Evolutionary conservation across 257 asterid species (phyloP).

Genomic region (Craterostigma plantagineum): DNA sequence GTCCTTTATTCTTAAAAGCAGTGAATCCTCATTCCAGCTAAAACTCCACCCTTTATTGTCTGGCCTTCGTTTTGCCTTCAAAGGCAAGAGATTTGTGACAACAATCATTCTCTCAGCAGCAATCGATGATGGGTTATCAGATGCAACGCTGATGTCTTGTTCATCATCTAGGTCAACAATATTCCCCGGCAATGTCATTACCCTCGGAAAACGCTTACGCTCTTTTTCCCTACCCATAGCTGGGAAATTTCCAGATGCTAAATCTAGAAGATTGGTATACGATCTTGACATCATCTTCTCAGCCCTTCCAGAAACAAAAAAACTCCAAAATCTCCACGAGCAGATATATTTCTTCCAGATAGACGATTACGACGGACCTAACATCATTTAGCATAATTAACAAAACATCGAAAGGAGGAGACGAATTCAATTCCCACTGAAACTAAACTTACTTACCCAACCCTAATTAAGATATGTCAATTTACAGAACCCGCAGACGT

Average conservation of each 20-base stretch:
- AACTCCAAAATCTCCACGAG: too few relatives aligned
- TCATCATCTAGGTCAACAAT: conserved; percentile 73
- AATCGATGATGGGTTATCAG: conserved; percentile 57
- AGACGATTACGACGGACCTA: too few relatives aligned
- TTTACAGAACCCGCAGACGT: too few relatives aligned
- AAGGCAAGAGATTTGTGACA: conserved; percentile 31
- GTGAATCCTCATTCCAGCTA: conserved; percentile 35
- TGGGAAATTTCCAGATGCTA: conserved; percentile 81
- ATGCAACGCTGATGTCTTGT: conserved; percentile 44
- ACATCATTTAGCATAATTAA: too few relatives aligned
- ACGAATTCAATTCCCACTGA: too few relatives aligned
- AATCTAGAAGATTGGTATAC: conserved; percentile 74
- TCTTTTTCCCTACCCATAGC: conserved; percentile 57
- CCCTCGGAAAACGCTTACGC: conserved; percentile 49
- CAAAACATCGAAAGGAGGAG: too few relatives aligned
- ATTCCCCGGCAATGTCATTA: conserved; percentile 83
- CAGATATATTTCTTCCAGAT: too few relatives aligned
- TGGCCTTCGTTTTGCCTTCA: conserved; percentile 37
- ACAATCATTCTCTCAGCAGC: conserved; percentile 62
- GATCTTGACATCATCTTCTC: conserved; percentile 82
- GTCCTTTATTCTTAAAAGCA: conserved; percentile 26
- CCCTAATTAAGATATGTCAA: too few relatives aligned
- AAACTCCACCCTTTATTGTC: conserved; percentile 72
- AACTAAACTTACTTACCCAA: too few relatives aligned
- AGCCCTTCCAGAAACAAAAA: conserved; percentile 4